Conservation (phyloP, 2,329 filamentous ascomycete genomes). For the Dichotomopilus funicola region DNA sequence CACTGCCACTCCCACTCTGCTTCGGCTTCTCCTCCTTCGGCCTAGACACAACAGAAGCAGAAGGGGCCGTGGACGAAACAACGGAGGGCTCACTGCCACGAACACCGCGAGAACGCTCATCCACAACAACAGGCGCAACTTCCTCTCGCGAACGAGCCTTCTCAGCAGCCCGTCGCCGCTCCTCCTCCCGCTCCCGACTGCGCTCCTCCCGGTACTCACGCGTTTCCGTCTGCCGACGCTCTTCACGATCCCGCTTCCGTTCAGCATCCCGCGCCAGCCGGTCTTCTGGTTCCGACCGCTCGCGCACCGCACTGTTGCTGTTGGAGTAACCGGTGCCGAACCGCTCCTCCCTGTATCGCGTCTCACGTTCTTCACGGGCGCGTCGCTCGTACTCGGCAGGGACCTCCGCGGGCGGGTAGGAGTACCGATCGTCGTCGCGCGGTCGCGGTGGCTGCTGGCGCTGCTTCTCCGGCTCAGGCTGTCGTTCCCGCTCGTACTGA, state of each 20-base stretch:
- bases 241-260: constrained; percentile 29
- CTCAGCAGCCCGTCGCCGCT: constrained; percentile 2
- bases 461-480: constrained; percentile 14
- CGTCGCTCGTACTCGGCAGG: constrained; percentile 24
- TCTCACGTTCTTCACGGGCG: constrained; percentile 18
- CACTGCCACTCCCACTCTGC: too few species aligned
- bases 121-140: constrained; percentile 16
- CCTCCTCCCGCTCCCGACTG: constrained; percentile 19
- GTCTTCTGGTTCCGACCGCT: constrained; percentile 6
- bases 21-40: constrained; percentile 6
- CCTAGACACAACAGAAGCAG: background rate
- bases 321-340: constrained; percentile 8
- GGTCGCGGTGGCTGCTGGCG: constrained; percentile 5
- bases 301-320: constrained; percentile 12
- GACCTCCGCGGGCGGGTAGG: constrained; percentile 14
- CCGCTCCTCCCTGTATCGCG: constrained; percentile 23
- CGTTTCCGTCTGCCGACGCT: constrained; percentile 17
- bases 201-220: constrained; percentile 21
- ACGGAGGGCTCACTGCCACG: background rate
- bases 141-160: constrained; percentile 17
- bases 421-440: too few species aligned
- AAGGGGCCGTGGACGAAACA: too few species aligned
- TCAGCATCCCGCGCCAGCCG: constrained; percentile 11
- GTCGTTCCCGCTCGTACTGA: constrained; percentile 3
- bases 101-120: constrained; percentile 11